Base-by-base conservation (phyloP, 73 alveolate species). In the Paramecium tetraurelia region DNA sequence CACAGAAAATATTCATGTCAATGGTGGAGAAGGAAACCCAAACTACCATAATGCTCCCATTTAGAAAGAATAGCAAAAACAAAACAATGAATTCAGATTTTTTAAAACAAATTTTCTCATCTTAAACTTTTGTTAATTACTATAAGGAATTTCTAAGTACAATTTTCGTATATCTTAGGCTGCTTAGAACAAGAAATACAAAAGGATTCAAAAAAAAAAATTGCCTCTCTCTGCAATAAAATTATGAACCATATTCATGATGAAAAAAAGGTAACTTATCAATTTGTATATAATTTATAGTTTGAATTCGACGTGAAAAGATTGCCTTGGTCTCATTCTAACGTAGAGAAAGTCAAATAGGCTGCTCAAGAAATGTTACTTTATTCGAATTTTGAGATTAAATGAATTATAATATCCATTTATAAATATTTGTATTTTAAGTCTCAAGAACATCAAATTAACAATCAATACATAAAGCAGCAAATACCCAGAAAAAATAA, bases 61-160 rank as follows among this genome's bases (percentile, higher is more conserved):
- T 72, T 20, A 72, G 59, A 72, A 72, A 72, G 33, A 38, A 72
- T 72, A 72, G 86, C 35, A 72, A 35, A 35, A 72, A n/a, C 2
- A 72, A 72, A 72, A 72, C 86, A 35, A 72, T 72, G 86, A 72
- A 72, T 72, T 72, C 53, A 5, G 57, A 72, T 12, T 72, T 72
- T 72, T 72, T 72, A 38, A 36, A 36, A 36, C 12, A 72, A 72
- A 31, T 72, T n/a, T 72, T 72, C 46, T 36, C 59, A 2, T 72
- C 86, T 4, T 4, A 72, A 72, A 40, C 40, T 4, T 72, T 72
- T 72, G 40, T 33, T 4, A n/a, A 5, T 4, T 21, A 72, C 12
- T 72, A 72, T 36, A 21, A 14, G 9, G 59, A 72, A 72, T 72
- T 33, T 10, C 16, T 72, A 72, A 10, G 86, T 72, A 72, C n/a